Percentiles rank a stretch among this genome's conserved stretches.
These are phyloP conservation scores for Excoecaria agallocha DNA, from an alignment of 345 rosid species.

Conservation along the genomic window DNA sequence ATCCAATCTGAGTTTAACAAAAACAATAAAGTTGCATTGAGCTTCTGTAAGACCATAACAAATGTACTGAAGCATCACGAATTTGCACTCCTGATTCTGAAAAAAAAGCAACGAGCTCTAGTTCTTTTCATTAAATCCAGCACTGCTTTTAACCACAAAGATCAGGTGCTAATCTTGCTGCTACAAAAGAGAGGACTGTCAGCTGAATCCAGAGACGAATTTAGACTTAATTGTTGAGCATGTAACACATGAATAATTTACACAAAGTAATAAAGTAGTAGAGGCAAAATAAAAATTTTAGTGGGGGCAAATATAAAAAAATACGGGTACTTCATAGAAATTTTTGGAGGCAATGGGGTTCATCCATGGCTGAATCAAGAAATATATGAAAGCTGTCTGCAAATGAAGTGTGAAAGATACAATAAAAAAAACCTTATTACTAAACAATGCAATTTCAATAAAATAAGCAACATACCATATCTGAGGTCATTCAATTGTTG, in stretches of 20 bases:
- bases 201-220: no score
- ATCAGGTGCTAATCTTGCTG: background rate
- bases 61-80: no score
- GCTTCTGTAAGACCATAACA: background rate
- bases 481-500: slow-evolving; percentile 11
- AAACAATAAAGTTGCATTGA: background rate
- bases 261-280: no score
- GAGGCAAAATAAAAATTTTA: no score
- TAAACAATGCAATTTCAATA: background rate
- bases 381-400: background rate
- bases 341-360: no score
- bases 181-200: background rate
- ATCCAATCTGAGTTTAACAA: background rate
- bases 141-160: background rate
- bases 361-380: no score
- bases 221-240: no score
- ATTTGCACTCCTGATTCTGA: background rate
- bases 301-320: no score
- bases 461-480: slow-evolving; percentile 2
- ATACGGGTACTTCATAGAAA: no score
- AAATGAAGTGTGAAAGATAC: background rate
- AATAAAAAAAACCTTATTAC: background rate
- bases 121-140: background rate
- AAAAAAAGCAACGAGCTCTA: background rate
- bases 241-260: no score